These are phyloP conservation scores for Cladorrhinum sp. DNA, from an alignment of 2,329 filamentous ascomycete species.

Conservation along the genomic window DNA sequence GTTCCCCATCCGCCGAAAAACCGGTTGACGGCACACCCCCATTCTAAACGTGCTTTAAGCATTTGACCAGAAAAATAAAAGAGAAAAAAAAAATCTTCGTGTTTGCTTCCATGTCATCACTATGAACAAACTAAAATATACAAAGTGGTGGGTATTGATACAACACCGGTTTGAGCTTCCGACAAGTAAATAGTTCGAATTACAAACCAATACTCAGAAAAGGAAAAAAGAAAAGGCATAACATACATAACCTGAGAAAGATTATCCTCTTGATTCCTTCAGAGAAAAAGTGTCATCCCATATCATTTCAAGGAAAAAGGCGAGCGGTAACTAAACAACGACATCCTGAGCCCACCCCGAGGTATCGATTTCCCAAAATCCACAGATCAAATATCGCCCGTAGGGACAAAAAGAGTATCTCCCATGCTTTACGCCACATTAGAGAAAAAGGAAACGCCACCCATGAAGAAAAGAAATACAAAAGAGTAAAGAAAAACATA, in stretches of 20 bases:
- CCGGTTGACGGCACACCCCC: no score
- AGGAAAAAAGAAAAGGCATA: no score
- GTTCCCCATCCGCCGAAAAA: no score
- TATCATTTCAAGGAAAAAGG: background rate
- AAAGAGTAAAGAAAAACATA: background rate
- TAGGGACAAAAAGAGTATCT: background rate
- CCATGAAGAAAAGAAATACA: background rate
- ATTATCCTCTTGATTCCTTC: no score
- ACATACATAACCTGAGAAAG: no score
- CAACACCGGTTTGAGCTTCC: no score
- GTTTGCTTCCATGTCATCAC: background rate
- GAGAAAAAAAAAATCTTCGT: background rate
- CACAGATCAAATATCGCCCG: background rate
- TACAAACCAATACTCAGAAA: background rate
- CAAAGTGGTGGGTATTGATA: no score
- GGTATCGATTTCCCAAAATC: background rate
- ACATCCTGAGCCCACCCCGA: no score
- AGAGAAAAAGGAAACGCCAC: background rate
- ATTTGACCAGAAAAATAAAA: background rate
- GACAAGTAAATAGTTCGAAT: background rate
- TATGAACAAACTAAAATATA: background rate
- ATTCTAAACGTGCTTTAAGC: background rate
- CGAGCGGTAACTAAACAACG: no score
- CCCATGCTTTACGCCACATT: background rate
- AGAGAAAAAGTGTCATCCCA: background rate